Evolutionary conservation across 441 rosid species (phyloP), one percentile per base, ranked within the genome.

Genomic region (Corymbia calophylla): DNA sequence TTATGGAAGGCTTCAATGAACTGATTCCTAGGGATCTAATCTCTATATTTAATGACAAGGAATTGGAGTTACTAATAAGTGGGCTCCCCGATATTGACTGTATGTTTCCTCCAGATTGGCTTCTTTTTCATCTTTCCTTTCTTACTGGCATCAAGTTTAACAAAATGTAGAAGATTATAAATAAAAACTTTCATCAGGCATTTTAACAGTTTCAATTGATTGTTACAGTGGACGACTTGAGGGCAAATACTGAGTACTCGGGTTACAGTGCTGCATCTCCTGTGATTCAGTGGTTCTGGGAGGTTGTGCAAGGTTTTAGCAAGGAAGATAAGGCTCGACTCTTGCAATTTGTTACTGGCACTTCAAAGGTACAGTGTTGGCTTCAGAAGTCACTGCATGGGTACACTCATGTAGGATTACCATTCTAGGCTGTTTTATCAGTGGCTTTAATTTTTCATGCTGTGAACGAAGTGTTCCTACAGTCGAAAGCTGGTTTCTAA

Each of bases 21-120:
- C 92, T 98, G 88, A 95, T 98, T 90, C 94, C 91, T 23, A 90
- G 95, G 93, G 98, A 98, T 39, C 93, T 98, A 88, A 96, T 98
- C 89, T 95, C 98, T 31, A 95, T 97, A 88, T 97, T 97, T 87
- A 93, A 97, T 88, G 99, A 97, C 94, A 97, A 97, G 95, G 99
- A 97, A 89, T 89, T 97, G 93, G 99, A 97, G 93, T 93, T 97
- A 88, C 93, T 97, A 91, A 96, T 97, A 80, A 97, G 99, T 68
- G 99, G 99, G 73, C 98, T 97, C 92, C 99, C 99, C 18, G 99
- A 97, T 91, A 97, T 97, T 23, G 99, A 97, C 90, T 91, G 99
- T 97, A 92, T 94, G 99, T 93, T 89, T 64, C 62, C 9, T 87
- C 32, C 58, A 80, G 49, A 17, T 53, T 51, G 86, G 44, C 48